A percentile compares a stretch with the other conserved stretches of the same genome.
Conservation (phyloP, 106 monocot species). For the Gastrodia elata region DNA sequence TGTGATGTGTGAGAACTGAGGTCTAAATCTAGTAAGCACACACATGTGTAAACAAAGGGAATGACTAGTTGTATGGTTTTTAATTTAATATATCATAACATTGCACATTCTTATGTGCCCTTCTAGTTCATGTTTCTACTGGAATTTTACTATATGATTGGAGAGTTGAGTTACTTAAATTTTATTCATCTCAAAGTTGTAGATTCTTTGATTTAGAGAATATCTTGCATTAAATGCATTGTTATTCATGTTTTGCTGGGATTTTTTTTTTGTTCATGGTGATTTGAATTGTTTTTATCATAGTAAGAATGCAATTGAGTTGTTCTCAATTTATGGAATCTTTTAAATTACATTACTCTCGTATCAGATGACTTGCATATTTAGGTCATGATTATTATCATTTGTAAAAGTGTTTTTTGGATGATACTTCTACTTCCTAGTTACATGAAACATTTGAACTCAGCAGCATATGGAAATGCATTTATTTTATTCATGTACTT, state of each 20-base stretch:
- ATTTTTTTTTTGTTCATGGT: not conserved
- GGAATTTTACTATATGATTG: not conserved
- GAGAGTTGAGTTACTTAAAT: not conserved
- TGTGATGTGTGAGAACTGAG: no score
- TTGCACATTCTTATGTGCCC: not conserved
- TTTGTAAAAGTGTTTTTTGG: not conserved
- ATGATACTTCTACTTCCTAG: not conserved
- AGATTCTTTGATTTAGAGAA: not conserved
- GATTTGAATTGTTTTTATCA: not conserved
- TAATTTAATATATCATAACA: not conserved
- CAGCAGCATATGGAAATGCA: not conserved
- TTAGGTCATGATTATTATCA: not conserved
- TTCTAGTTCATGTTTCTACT: not conserved
- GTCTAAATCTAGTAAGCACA: no score
- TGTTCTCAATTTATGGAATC: no score
- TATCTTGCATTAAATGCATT: not conserved
- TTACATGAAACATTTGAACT: not conserved
- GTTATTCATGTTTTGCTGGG: not conserved
- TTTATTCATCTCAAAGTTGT: not conserved
- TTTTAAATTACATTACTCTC: no score
- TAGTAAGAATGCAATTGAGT: no score
- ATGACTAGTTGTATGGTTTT: not conserved
- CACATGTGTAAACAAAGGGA: no score
- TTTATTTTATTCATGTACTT: not conserved
- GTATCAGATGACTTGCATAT: not conserved